Base-by-base conservation (phyloP, 352 stramenopile genomes). In the Pythium volutum region DNA sequence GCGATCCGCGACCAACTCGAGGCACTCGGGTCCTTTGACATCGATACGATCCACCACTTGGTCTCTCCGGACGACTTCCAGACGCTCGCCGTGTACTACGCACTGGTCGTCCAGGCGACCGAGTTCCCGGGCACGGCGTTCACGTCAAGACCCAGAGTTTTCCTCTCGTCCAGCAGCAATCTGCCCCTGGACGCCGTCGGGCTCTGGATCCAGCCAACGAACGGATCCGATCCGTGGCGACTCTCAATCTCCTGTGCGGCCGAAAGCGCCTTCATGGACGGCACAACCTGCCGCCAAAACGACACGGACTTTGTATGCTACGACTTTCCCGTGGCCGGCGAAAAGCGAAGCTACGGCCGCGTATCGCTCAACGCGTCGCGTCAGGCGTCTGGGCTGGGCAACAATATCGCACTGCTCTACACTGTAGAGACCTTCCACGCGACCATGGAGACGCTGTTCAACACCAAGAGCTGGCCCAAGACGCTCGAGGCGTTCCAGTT, bases 61-160 rank as follows among this genome's bases (percentile, higher is more conserved):
- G 55, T 79, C 39, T 41, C 29, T 3, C 69, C 71, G 15, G 46
- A 72, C 3, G 62, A 76, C 18, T 72, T 71, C 48, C 62, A 73
- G 23, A 57, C 49, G 20, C 48, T 76, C 3, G 22, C 66, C 5
- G 34, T 53, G 27, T 76, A 79, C 51, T 79, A 79, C 38, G 47
- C 69, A 16, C 31, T 76, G 9, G 22, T 76, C n/a, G 54, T 73
- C n/a, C 71, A 79, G 47, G 66, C 69, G 18, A 66, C 55, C 34
- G 71, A 76, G 54, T 76, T 79, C 33, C 71, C 71, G 1, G 71
- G 57, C 12, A 49, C 57, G 0, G 34, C 60, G 14, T 69, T 74
- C 45, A 72, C 70, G 7, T 66, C 66, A 25, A 66, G 70, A 27
- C 41, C 62, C 0, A 41, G 55, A 15, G 27, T 61, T 34, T 76